These are phyloP conservation scores for Syzygium malaccense DNA, from an alignment of 441 rosid species.

Conservation along the genomic window DNA sequence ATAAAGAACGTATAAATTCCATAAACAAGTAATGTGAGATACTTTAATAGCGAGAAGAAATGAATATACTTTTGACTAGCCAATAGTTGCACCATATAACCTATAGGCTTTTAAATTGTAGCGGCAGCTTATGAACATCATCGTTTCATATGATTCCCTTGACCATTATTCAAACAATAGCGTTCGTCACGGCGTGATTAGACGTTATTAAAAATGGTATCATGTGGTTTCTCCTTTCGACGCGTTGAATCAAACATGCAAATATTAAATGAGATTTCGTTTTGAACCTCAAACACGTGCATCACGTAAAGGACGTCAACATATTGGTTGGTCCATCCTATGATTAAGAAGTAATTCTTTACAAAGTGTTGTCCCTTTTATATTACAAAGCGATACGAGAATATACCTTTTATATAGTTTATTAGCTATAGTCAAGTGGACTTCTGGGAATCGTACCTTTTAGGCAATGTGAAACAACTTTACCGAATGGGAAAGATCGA, in stretches of 20 bases:
- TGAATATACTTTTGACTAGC: not conserved
- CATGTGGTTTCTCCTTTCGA: not conserved
- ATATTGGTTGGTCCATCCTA: not conserved
- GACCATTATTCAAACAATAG: not conserved
- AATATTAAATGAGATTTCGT: not conserved
- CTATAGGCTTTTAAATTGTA: not conserved
- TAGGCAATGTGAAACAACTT: not conserved
- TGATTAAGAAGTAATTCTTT: not conserved
- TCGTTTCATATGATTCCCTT: not conserved
- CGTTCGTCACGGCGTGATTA: not conserved
- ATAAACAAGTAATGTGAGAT: not conserved
- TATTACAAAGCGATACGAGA: not conserved
- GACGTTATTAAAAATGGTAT: not conserved
- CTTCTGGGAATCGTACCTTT: not conserved
- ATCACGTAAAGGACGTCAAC: not conserved
- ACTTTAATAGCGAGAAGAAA: not conserved
- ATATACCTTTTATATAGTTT: not conserved
- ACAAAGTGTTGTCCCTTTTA: not conserved
- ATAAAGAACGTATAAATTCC: not conserved
- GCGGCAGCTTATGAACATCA: not conserved
- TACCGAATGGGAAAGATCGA: not conserved
- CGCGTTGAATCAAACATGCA: not conserved
- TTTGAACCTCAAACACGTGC: not conserved
- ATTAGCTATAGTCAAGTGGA: not conserved
- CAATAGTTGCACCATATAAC: not conserved